Evolutionary conservation across 306 rosid species (phyloP).

Genomic region (Carpinus fangiana): DNA sequence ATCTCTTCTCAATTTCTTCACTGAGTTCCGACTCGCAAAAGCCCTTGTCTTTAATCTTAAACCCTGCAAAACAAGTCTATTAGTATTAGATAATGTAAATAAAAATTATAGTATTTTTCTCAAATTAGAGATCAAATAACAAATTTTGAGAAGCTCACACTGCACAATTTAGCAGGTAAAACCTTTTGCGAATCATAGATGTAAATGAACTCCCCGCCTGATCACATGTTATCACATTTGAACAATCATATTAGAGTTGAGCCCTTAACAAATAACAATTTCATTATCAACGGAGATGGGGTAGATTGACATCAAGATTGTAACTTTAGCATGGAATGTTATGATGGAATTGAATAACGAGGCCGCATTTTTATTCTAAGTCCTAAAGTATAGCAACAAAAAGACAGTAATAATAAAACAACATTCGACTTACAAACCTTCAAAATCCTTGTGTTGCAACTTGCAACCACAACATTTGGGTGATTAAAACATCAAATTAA

Average conservation of each 20-base stretch:
- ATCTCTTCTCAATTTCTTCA: slow-evolving; percentile 52
- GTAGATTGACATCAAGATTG: neutral
- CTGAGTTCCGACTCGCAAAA: slow-evolving; percentile 55
- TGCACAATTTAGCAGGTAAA: slow-evolving; percentile 28
- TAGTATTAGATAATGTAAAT: slow-evolving; percentile 1
- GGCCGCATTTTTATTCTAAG: neutral
- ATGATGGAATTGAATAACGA: too few relatives aligned
- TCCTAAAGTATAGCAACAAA: neutral
- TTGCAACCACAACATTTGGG: neutral
- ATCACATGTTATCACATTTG: slow-evolving; percentile 20
- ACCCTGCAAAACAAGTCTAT: slow-evolving; percentile 37
- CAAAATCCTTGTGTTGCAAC: neutral
- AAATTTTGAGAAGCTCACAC: slow-evolving; percentile 32
- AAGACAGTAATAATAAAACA: neutral
- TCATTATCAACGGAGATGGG: neutral
- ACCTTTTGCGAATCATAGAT: slow-evolving; percentile 22
- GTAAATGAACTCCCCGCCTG: slow-evolving; percentile 40
- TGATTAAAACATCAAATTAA: neutral
- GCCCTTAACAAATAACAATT: neutral
- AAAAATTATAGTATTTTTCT: neutral
- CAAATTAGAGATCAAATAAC: neutral
- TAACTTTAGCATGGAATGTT: too few relatives aligned
- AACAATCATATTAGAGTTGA: slow-evolving; percentile 8
- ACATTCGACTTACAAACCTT: too few relatives aligned
- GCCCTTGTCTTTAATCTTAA: slow-evolving; percentile 37